Evolutionary conservation across 2,329 filamentous ascomycete genomes (phyloP), one percentile per base, ranked within the genome.

Genomic region (Phyllosticta paracitricarpa): DNA sequence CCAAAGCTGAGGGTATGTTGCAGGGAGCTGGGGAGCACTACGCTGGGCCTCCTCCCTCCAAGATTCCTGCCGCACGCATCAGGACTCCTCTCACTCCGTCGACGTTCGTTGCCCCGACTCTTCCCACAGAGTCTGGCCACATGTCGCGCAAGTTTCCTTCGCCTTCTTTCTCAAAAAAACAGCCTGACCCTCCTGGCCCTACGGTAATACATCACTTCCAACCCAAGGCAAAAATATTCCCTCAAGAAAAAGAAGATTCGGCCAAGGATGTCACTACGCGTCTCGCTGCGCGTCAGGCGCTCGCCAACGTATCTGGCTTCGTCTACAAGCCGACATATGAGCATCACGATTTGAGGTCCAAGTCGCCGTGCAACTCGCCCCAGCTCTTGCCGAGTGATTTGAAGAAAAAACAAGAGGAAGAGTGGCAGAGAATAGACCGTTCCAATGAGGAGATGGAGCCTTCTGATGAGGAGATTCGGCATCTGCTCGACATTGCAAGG

Each of bases 231-330:
- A 48, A 48, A n/a, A 7, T 48, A 17, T 48, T 48, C 40, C 40
- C 40, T n/a, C 14, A n/a, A 17, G 40, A 48, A n/a, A 17, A 17
- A n/a, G 40, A 48, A n/a, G 40, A 48, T 7, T 48, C 40, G 17
- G 40, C 40, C 3, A 4, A 17, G 6, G 40, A 19, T 17, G n/a
- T 5, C 14, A n/a, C 40, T 17, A n/a, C 40, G 40, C 40, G 40
- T n/a, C 40, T 48, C 3, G 40, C 40, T 17, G 40, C 56, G n/a
- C 58, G 53, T 33, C 33, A 28, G 7, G 8, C n/a, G 51, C 48
- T 54, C 4, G 59, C 59, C 3, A 61, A 61, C 48, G n/a, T 54
- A 9, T 24, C 54, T 51, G 59, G 59, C 9, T 61, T 51, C 59
- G 3, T 53, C 9, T 61, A 61, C 54, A 53, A 54, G 8, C 51